Evolutionary conservation across 2,329 filamentous ascomycete species (phyloP), one percentile per base, ranked within the genome.

Genomic region (Diaporthe sp.): DNA sequence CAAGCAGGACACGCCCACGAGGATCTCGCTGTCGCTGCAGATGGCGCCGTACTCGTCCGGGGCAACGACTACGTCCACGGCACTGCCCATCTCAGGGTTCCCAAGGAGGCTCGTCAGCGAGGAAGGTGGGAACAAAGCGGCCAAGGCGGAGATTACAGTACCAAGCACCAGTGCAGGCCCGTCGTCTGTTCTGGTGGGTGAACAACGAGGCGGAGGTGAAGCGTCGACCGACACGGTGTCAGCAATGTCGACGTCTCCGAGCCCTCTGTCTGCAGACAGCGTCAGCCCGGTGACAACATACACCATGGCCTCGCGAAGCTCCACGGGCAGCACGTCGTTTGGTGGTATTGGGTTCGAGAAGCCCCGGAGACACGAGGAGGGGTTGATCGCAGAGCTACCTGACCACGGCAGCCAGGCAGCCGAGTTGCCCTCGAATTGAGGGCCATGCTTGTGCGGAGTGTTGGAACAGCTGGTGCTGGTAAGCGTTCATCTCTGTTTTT

Each of bases 371-470:
- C 34, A 22, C 1, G 34, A 8, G 0, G 34, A 31, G 34, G 49
- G 8, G 4, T 19, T 42, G n/a, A 69, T 69, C 4, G 65, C 65
- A 9, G 65, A 69, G 65, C 34, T 69, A 34, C 65, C 65, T 19
- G 65, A 69, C 49, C 65, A 69, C 13, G 65, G 65, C 3, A 69
- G 65, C n/a, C 65, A 69, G 31, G 65, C 65, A 34, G 65, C 65
- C 5, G 65, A 69, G 49, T 28, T 69, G 49, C 65, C 65, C 2
- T 42, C 65, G 8, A 28, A 19, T 5, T 69, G 49, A 69, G 6
- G 31, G 22, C 7, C 1, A 28, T 22, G 0, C 10, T 13, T 17
- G 7, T 6, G 31, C 6, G 13, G 12, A 10, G 25, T n/a, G 28
- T 15, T 5, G 19, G 10, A 42, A n/a, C 19, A n/a, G 15, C 22